Base-by-base conservation (phyloP, 169 alveolate species). In the Cryptosporidium xiaoi region DNA sequence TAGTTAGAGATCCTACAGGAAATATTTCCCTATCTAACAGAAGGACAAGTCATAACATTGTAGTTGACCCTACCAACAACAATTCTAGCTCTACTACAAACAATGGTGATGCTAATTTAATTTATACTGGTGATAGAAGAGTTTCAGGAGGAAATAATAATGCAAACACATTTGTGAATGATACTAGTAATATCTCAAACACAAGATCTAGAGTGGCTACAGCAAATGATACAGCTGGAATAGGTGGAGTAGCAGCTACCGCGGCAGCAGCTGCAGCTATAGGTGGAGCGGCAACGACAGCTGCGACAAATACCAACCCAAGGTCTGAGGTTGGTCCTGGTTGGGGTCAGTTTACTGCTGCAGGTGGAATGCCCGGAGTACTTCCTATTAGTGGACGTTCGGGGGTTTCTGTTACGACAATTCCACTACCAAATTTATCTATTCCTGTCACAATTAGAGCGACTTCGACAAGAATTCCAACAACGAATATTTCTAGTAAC, bases 361-460 rank as follows among this genome's bases (percentile, higher is more conserved):
- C 87, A 2, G 64, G 87, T 3, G 71, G 65, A 29, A 77, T 68
- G 3, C n/a, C 87, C 12, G 71, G 87, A 34, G 48, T 77, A 2
- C 24, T 77, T 5, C 87, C 87, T 4, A 60, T 77, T 10, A 40
- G 10, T 8, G 87, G 87, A 15, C 87, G 87, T 20, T 71, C 87
- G n/a, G 87, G 87, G 0, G 31, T 77, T 40, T 68, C 87, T 13
- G 87, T 77, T 40, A 71, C 87, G 34, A 77, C 87, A 2, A 62
- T 77, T 7, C 87, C 87, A 12, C 27, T 77, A 13, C 46, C 87
- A 3, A 77, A 62, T 24, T 77, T 77, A 15, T 77, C 87, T 5
- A 77, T 77, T 58, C 87, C 87, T 18, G 64, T 77, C 4, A 77
- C 87, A 20, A 77, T 77, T 33, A 77, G 87, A 15, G 64, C 87